A percentile compares a stretch with the other conserved stretches of the same genome.
These are phyloP conservation scores for Diplocarpon rosae DNA, from an alignment of 2,329 filamentous ascomycete genomes.

Conservation along the genomic window DNA sequence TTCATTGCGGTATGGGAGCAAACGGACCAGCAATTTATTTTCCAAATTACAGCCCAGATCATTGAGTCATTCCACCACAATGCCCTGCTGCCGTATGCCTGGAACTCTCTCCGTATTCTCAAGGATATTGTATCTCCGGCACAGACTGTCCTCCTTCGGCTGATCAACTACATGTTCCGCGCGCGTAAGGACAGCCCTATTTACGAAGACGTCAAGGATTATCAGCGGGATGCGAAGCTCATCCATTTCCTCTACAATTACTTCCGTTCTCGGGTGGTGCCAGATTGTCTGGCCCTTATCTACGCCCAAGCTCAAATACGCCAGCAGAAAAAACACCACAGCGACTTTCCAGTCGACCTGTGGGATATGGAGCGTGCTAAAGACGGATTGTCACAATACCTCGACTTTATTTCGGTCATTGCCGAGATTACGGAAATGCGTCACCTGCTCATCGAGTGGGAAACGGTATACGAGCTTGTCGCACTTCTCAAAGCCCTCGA, in stretches of 20 bases:
- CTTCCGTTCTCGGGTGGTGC: slow-evolving; percentile 85
- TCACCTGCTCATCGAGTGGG: slow-evolving; percentile 79
- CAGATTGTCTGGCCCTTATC: slow-evolving; percentile 89
- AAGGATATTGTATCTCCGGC: slow-evolving; percentile 96
- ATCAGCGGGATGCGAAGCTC: slow-evolving; percentile 45
- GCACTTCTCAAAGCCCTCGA: slow-evolving; percentile 81
- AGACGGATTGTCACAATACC: slow-evolving; percentile 85
- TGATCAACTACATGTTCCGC: slow-evolving; percentile 83
- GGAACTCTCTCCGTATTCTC: slow-evolving; percentile 80
- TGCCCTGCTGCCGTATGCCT: slow-evolving; percentile 81
- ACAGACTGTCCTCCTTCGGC: slow-evolving; percentile 83
- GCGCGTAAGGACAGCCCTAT: slow-evolving; percentile 34
- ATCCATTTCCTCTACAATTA: slow-evolving; percentile 88
- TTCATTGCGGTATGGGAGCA: slow-evolving; percentile 98
- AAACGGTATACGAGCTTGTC: slow-evolving; percentile 79
- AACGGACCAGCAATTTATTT: slow-evolving; percentile 85
- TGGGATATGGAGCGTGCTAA: slow-evolving; percentile 98
- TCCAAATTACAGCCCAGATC: slow-evolving; percentile 93
- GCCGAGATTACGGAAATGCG: slow-evolving; percentile 79
- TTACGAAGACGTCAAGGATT: slow-evolving; percentile 41
- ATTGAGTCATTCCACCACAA: slow-evolving; percentile 87
- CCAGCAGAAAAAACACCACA: slow-evolving; percentile 59
- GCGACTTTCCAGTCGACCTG: slow-evolving; percentile 85
- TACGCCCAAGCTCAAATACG: slow-evolving; percentile 86
- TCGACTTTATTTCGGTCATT: slow-evolving; percentile 85